Conservation (phyloP, 495 filamentous ascomycete genomes). For the Aspergillus mulundensis region DNA sequence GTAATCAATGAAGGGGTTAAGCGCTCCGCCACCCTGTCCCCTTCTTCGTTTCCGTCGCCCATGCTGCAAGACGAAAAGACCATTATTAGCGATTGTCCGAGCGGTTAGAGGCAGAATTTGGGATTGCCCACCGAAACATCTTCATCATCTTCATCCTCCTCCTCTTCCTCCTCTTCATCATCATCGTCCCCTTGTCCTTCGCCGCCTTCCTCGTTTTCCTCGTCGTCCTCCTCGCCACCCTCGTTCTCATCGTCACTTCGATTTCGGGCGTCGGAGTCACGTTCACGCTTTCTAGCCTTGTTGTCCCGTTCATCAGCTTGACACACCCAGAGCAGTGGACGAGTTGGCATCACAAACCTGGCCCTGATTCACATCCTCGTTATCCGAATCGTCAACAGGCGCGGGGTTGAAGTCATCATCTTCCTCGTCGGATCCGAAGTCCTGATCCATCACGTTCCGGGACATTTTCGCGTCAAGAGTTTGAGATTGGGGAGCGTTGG, state of each 20-base stretch:
- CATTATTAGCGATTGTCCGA: slow-evolving; percentile 13
- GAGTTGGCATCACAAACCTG: slow-evolving; percentile 33
- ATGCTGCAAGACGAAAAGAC: slow-evolving; percentile 40
- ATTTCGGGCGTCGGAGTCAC: slow-evolving; percentile 40
- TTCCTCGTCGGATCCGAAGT: slow-evolving; percentile 70
- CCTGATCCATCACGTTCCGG: slow-evolving; percentile 47
- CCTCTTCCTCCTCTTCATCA: slow-evolving; percentile 46
- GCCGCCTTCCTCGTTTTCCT: slow-evolving; percentile 28
- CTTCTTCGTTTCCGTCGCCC: slow-evolving; percentile 69
- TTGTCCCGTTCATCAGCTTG: slow-evolving; percentile 19
- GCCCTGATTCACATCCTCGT: slow-evolving; percentile 45
- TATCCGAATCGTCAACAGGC: slow-evolving; percentile 63
- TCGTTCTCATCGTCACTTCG: slow-evolving; percentile 34
- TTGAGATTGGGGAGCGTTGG: not conserved
- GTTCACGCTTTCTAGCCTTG: slow-evolving; percentile 13
- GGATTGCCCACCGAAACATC: slow-evolving; percentile 48
- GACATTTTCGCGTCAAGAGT: slow-evolving; percentile 39
- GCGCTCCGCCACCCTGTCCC: slow-evolving; percentile 42
- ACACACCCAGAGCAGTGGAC: not conserved
- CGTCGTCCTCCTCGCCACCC: slow-evolving; percentile 41
- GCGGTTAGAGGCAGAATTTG: slow-evolving; percentile 7
- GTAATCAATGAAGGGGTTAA: slow-evolving; percentile 85
- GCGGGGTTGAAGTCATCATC: slow-evolving; percentile 80
- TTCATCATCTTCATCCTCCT: slow-evolving; percentile 58
- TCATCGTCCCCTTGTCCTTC: slow-evolving; percentile 45